phyloP scores from a whole-genome alignment of 306 rosid species.

The Cucurbita ficifolia region DNA sequence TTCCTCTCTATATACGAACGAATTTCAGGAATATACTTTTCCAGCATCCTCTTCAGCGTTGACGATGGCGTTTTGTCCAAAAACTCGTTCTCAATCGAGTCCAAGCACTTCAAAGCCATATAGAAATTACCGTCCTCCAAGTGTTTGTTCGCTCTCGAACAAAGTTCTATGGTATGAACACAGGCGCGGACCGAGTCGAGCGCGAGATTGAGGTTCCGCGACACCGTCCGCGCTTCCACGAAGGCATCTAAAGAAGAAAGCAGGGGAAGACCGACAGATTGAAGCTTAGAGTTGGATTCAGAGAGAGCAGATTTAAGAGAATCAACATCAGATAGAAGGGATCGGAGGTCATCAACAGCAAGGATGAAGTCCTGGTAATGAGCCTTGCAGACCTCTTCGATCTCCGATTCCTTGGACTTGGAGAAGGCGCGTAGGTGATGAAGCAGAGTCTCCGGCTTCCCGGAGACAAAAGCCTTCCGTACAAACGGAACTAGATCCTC shows the following conservation, averaged over 20 bases:
- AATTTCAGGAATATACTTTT: constrained; percentile 89
- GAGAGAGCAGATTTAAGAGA: constrained; percentile 79
- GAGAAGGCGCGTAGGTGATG: constrained; percentile 90
- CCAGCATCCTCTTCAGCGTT: constrained; percentile 70
- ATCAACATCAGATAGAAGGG: constrained; percentile 90
- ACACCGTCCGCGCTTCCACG: constrained; percentile 72
- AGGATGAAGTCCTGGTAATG: constrained; percentile 98
- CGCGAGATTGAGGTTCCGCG: constrained; percentile 61
- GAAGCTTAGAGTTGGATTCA: constrained; percentile 82
- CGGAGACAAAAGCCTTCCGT: constrained; percentile 66
- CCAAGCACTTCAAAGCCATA: constrained; percentile 83
- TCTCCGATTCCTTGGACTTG: constrained; percentile 84
- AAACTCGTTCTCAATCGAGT: constrained; percentile 53
- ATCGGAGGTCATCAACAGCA: constrained; percentile 97
- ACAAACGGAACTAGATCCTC: constrained; percentile 89
- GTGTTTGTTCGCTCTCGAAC: constrained; percentile 71
- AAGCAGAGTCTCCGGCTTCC: constrained; percentile 80
- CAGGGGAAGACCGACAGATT: constrained; percentile 62
- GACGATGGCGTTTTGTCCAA: constrained; percentile 59
- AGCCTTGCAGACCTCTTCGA: constrained; percentile 94
- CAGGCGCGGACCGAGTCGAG: constrained; percentile 45
- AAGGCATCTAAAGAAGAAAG: constrained; percentile 73
- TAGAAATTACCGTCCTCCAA: constrained; percentile 52
- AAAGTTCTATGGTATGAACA: constrained; percentile 47
- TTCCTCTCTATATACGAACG: constrained; percentile 75